Conservation (phyloP, 148 eudicot genomes). For the Talinum fruticosum region DNA sequence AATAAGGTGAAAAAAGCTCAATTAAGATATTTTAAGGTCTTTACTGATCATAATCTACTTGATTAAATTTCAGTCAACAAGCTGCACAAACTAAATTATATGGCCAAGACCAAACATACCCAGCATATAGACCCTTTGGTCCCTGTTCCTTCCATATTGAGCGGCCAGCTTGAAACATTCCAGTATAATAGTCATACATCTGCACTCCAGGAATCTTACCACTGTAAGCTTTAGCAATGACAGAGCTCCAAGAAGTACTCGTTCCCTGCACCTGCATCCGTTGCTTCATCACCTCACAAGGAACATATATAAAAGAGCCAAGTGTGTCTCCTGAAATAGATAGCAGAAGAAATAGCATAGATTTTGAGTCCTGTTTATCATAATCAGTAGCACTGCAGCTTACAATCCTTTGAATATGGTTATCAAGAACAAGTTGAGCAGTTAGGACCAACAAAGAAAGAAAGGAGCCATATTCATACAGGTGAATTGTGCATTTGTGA, state of each 20-base stretch:
- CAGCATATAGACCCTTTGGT: slow-evolving; percentile 74
- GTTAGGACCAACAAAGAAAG: neutral
- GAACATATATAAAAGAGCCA: slow-evolving; percentile 87
- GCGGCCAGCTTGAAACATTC: slow-evolving; percentile 88
- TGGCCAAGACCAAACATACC: slow-evolving; percentile 40
- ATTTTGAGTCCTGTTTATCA: neutral
- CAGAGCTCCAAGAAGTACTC: slow-evolving; percentile 64
- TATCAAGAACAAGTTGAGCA: neutral
- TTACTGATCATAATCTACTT: neutral
- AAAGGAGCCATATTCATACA: neutral
- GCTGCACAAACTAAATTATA: slow-evolving; percentile 11
- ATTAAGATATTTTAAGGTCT: neutral
- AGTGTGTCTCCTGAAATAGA: slow-evolving; percentile 72
- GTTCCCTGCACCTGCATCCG: slow-evolving; percentile 98
- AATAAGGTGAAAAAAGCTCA: neutral
- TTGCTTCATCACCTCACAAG: slow-evolving; percentile 96
- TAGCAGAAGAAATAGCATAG: neutral
- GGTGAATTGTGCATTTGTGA: neutral
- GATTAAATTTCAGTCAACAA: slow-evolving; percentile 2
- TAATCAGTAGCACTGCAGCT: neutral
- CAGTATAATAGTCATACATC: slow-evolving; percentile 77
- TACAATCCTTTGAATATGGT: neutral
- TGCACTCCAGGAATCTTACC: slow-evolving; percentile 53
- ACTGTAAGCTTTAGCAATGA: slow-evolving; percentile 44
- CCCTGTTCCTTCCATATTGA: slow-evolving; percentile 95